Evolutionary conservation across 2,329 filamentous ascomycete species (phyloP).

Genomic region (Leptoxyphium fumago): DNA sequence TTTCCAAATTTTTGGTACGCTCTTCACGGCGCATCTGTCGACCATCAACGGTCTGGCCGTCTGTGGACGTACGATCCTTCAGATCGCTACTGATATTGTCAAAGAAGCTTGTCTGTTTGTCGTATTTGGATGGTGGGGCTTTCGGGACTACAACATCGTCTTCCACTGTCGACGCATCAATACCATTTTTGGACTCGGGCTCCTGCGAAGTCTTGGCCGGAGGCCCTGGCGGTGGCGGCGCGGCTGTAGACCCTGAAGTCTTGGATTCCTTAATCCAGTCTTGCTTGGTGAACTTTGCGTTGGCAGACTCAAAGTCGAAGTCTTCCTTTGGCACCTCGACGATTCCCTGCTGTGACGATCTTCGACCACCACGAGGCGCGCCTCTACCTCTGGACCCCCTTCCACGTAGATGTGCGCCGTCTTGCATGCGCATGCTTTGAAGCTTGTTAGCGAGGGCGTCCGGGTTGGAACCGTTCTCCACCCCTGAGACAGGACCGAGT

Average conservation of each 20-base stretch:
- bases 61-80: constrained; percentile 67
- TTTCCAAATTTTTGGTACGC: constrained; percentile 91
- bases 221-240: constrained; percentile 22
- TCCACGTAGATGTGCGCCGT: constrained; percentile 20
- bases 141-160: constrained; percentile 32
- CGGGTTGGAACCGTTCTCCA: constrained; percentile 21
- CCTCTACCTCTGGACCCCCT: constrained; percentile 33
- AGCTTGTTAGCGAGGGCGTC: constrained; percentile 64
- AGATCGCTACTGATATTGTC: constrained; percentile 95
- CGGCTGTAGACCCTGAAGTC: constrained; percentile 56
- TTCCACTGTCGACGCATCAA: constrained; percentile 9
- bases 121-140: constrained; percentile 46
- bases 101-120: constrained; percentile 84
- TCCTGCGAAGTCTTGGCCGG: constrained; percentile 7
- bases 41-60: constrained; percentile 48
- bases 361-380: constrained; percentile 23
- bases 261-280: constrained; percentile 81
- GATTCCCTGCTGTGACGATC: constrained; percentile 27
- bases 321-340: constrained; percentile 82
- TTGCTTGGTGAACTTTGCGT: constrained; percentile 81
- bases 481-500: constrained; percentile 28
- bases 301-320: constrained; percentile 78
- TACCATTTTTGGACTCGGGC: constrained; percentile 10
- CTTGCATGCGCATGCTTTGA: constrained; percentile 51
- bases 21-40: constrained; percentile 86